Evolutionary conservation across 352 stramenopile genomes (phyloP), one percentile per base, ranked within the genome.

Genomic region (Phytophthora pini): DNA sequence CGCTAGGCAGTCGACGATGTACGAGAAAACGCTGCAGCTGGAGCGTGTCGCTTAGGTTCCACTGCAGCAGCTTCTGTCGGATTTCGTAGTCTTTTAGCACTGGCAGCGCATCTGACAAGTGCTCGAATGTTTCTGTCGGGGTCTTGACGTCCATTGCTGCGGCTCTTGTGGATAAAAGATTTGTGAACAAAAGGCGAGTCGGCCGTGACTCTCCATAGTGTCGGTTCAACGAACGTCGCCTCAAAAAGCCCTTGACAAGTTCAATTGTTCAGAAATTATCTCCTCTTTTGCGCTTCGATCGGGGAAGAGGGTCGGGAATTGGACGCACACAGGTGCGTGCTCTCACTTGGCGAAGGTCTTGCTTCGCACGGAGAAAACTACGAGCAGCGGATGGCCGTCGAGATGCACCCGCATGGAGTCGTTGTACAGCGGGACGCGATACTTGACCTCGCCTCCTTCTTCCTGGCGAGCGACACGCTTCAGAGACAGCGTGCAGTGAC

Each of bases 311-410:
- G 34, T 55, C 29, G 39, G 39, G 57, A 36, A 60, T 46, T 50
- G 56, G 45, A 72, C 61, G 68, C 68, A 74, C 49, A n/a, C 32
- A 46, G 4, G 53, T 61, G 34, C 52, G 65, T 68, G 32, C 50
- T 77, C 51, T 79, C 61, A 90, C 79, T 92, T 92, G 34, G 81
- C 84, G 55, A 93, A 93, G n/a, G 82, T 92, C 53, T 93, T 93
- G 72, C 71, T 85, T 71, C 84, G 84, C 52, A 93, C 80, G 0
- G 84, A 90, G 56, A 93, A 93, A 41, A 90, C 74, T 10, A 92
- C 77, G 20, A 92, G 70, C 53, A 93, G 65, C 29, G 84, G 84
- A 31, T 90, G 77, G 7, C 78, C 76, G 40, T 93, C 79, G 32
- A 92, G 80, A 41, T 90, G 87, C 55, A 93, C 62, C 6, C 84